These are phyloP conservation scores for Pachysandra terminalis DNA, from an alignment of 164 flowering plant species.

Conservation along the genomic window DNA sequence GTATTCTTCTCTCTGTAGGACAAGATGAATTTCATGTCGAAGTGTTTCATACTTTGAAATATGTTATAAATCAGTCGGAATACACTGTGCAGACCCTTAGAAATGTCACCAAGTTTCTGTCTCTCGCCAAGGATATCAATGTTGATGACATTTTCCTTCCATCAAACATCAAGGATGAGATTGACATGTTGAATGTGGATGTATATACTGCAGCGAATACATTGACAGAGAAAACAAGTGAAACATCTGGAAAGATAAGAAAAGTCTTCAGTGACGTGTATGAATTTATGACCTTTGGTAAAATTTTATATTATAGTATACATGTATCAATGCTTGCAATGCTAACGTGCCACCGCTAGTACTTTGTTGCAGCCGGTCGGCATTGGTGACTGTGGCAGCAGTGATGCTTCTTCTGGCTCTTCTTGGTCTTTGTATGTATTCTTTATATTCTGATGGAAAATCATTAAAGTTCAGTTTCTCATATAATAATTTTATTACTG, in stretches of 20 bases:
- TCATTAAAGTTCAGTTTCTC: not conserved
- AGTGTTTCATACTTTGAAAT: slow-evolving; percentile 56
- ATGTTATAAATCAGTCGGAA: slow-evolving; percentile 85
- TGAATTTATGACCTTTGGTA: slow-evolving; percentile 20
- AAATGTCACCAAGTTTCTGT: slow-evolving; percentile 74
- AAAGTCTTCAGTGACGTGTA: slow-evolving; percentile 71
- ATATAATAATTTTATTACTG: not conserved
- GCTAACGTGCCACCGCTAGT: slow-evolving; percentile 11
- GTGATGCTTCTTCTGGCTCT: slow-evolving; percentile 79
- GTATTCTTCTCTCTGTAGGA: slow-evolving; percentile 80
- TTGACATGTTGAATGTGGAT: slow-evolving; percentile 67
- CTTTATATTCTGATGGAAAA: not conserved
- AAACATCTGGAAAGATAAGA: slow-evolving; percentile 59
- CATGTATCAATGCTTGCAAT: not conserved
- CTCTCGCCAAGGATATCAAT: slow-evolving; percentile 67
- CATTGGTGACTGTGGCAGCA: slow-evolving; percentile 66
- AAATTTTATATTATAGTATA: not conserved
- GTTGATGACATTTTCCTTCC: slow-evolving; percentile 80
- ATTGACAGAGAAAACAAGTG: slow-evolving; percentile 53
- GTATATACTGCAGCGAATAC: slow-evolving; percentile 58
- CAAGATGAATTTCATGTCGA: slow-evolving; percentile 74
- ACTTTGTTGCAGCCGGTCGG: slow-evolving; percentile 54
- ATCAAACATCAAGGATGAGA: slow-evolving; percentile 55
- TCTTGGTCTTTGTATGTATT: slow-evolving; percentile 72
- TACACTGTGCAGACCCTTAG: slow-evolving; percentile 71